Evolutionary conservation across 2,329 filamentous ascomycete species (phyloP).

Genomic region (Alternaria postmessia): DNA sequence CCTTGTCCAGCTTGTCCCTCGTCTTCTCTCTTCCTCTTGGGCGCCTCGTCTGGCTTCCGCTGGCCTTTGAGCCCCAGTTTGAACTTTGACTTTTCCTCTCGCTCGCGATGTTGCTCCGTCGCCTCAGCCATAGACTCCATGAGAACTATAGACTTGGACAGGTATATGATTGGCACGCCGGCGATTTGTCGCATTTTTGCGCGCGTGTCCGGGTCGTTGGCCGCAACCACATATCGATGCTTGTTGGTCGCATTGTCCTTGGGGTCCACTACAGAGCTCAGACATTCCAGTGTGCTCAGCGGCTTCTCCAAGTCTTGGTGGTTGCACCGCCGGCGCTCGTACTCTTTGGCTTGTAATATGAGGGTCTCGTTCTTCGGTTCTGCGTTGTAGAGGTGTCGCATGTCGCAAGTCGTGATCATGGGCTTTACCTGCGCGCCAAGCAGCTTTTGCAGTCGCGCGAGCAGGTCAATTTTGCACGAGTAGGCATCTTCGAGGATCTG

Average conservation of each 20-base stretch:
- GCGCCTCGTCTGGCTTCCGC: conserved; percentile 37
- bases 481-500: conserved; percentile 83
- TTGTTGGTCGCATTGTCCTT: conserved; percentile 77
- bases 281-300: conserved; percentile 73
- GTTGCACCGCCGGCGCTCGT: conserved; percentile 79
- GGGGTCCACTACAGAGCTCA: conserved; percentile 78
- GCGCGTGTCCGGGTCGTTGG: conserved; percentile 72
- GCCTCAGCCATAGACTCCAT: conserved; percentile 78
- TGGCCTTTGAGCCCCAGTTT: conserved; percentile 69
- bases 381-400: conserved; percentile 76
- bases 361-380: conserved; percentile 64
- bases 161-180: conserved; percentile 80
- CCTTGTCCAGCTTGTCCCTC: conserved; percentile 51
- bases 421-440: conserved; percentile 87
- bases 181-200: conserved; percentile 70
- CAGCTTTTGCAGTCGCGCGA: conserved; percentile 78
- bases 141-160: conserved; percentile 80
- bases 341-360: conserved; percentile 77
- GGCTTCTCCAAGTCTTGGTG: conserved; percentile 79
- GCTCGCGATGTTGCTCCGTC: conserved; percentile 69
- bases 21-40: conserved; percentile 55
- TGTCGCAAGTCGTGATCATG: conserved; percentile 83
- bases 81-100: conserved; percentile 78
- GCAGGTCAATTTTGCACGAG: conserved; percentile 86
- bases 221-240: conserved; percentile 80